Percentiles rank a stretch among this genome's conserved stretches.
Conservation (phyloP, 805 yeast species). For the Wickerhamiella siamensis region DNA sequence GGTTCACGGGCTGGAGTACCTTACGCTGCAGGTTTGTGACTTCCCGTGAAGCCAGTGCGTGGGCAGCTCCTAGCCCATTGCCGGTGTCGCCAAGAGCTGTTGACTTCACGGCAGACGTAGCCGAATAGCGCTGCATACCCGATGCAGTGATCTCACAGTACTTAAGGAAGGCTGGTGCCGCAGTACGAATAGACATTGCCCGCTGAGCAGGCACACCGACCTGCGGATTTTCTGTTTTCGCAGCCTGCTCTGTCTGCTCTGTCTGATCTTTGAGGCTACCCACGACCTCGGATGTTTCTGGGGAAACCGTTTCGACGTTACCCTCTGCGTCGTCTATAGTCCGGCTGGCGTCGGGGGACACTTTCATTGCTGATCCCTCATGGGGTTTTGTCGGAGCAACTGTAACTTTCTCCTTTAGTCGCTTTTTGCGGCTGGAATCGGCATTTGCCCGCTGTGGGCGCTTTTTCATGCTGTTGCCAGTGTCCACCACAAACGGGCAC, state of each 20-base stretch:
- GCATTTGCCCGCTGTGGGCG: not conserved
- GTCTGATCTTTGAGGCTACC: too few species aligned
- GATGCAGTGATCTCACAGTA: constrained; percentile 48
- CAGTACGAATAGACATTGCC: constrained; percentile 9
- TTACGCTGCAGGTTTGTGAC: constrained; percentile 31
- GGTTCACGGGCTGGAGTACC: constrained; percentile 14
- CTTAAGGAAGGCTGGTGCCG: constrained; percentile 7
- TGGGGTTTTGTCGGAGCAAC: not conserved
- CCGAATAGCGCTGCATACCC: constrained; percentile 37
- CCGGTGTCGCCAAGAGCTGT: constrained; percentile 19
- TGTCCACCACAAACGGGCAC: constrained; percentile 54
- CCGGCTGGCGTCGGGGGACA: not conserved
- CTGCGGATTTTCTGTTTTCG: constrained; percentile 4
- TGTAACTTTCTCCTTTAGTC: not conserved
- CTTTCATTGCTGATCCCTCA: not conserved
- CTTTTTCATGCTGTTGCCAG: constrained; percentile 3
- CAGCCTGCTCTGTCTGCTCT: constrained; percentile 1
- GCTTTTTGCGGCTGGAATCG: not conserved
- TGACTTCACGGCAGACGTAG: constrained; percentile 21
- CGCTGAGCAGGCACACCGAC: constrained; percentile 5
- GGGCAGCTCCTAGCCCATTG: constrained; percentile 22
- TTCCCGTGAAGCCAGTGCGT: constrained; percentile 27
- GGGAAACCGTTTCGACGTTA: too few species aligned
- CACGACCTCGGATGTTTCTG: too few species aligned
- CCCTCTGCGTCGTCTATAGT: constrained; percentile 3